Base-by-base conservation (phyloP, 2,329 filamentous ascomycete genomes). In the Hawksworthiomyces lignivorus region DNA sequence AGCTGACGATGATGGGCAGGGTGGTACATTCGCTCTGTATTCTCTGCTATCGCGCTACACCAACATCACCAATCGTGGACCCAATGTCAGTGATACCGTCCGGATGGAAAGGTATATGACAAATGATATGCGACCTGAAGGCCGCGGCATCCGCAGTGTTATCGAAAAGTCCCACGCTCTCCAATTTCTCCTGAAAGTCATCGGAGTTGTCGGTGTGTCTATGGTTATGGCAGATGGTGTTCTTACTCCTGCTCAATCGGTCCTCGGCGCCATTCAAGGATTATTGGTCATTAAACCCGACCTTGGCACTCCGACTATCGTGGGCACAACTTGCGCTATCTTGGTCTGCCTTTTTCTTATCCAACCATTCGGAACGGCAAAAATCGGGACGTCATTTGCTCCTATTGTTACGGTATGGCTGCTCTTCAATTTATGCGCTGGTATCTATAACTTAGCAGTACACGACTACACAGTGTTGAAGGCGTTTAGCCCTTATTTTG, bases 1-100 rank as follows among this genome's bases (percentile, higher is more conserved):
- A 26, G 81, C 81, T 39, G 80, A 84, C 56, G 79, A 85, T 47
- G 80, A 84, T 54, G 81, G 81, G 33, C 79, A 85, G 53, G 81
- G 81, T 21, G 81, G 81, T 22, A 84, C 80, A 0, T 84, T 84
- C 57, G 76, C 74, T 22, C 71, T 79, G 20, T 84, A 84, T 57
- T 78, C 75, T 4, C 60, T 84, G 12, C 68, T 84, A 2, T 72
- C 78, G 5, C 65, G 77, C 50, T 80, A 74, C 57, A 69, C 72
- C 41, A 70, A 80, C 48, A 81, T 85, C 45, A 68, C 73, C 12
- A 68, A 72, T 36, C 63, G 68, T 11, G 80, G 82, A 48, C 77
- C 79, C 4, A 70, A 70, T 37, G 67, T 72, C 52, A 64, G 66
- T 17, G 67, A 66, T n/a, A 63, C 72, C 10, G 61, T 82, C 17